Evolutionary conservation across 2,329 filamentous ascomycete genomes (phyloP), one percentile per base, ranked within the genome.

Genomic region (Hymenoscyphus occultus): DNA sequence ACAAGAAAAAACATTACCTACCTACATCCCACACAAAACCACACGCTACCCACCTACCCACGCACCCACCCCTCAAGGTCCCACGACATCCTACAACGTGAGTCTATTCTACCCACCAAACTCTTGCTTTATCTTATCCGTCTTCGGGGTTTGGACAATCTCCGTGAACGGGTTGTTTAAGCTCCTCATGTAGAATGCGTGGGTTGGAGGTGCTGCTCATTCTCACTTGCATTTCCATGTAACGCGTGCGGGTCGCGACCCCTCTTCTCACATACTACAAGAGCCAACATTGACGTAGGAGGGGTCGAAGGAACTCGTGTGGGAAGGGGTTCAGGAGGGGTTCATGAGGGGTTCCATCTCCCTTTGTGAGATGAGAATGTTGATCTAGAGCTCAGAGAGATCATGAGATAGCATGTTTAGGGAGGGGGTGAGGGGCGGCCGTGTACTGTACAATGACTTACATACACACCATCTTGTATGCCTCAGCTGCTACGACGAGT

Each of bases 61-160:
- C 10, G n/a, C 12, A 51, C n/a, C 16, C 9, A 16, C 42, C 42
- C 42, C 19, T n/a, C n/a, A 19, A 48, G n/a, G 45, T 51, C 19
- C 45, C 45, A 51, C 45, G 6, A 51, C 45, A 69, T 77, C 10
- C 5, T 28, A 51, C n/a, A 51, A 19, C 19, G 22, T 10, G n/a
- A 51, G 28, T 28, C 22, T 2, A 28, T 2, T 28, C 28, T 28
- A 2, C 28, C 28, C 28, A 28, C 28, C 28, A 51, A 48, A 51
- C 19, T n/a, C 42, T 22, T 51, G 45, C 45, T 51, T 51, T 51
- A 51, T 51, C 45, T 51, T 22, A 51, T 51, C 45, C 45, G n/a
- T 22, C 45, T 51, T 51, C 45, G 45, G 42, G 22, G 45, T 51
- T 51, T 22, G 45, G 14, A 6, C 45, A 51, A 51, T 51, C 45